Evolutionary conservation across 2,329 filamentous ascomycete genomes (phyloP), one percentile per base, ranked within the genome.

Genomic region (Ceratocystis albifundus): DNA sequence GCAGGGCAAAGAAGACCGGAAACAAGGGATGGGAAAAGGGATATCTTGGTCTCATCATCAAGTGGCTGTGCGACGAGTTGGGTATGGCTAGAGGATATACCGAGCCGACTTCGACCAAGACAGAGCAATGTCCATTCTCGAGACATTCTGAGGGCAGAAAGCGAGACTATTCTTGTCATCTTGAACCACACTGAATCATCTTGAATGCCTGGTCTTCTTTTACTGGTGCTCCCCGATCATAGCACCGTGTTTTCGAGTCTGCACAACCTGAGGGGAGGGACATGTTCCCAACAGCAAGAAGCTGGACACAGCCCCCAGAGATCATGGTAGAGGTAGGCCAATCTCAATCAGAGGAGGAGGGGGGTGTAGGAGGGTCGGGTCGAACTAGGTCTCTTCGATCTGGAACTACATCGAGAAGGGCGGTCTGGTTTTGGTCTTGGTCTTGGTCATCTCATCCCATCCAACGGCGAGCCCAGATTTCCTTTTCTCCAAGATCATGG

Each of bases 401-500:
- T 53, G 48, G 48, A 22, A 32, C 46, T 53, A 15, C 48, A 53
- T 53, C 22, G 48, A 53, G 48, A 53, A 53, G 48, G 48, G 48
- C 48, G 48, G 48, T 53, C 48, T 53, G 48, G 4, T 41, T 41
- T 41, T 41, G 36, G 36, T 41, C 10, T 41, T 41, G 36, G 36
- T 41, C 10, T 41, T 41, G 12, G 3, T 12, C 36, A 12, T 41
- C 6, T 32, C 30, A 12, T 41, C 36, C 48, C 20, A 28, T n/a
- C 15, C 48, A 53, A 25, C 25, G 48, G 48, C 7, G 22, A 53
- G 48, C 22, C 48, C 5, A 53, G 22, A 4, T 28, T 28, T 15
- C 28, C 10, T 53, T 53, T 53, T 28, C 48, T 53, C 48, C 3
- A 25, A 25, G 48, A 53, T 28, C 22, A 53, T 25, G 48, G 36